Base-by-base conservation (phyloP, 2,329 filamentous ascomycete genomes). In the Thielaviopsis cerberus region DNA sequence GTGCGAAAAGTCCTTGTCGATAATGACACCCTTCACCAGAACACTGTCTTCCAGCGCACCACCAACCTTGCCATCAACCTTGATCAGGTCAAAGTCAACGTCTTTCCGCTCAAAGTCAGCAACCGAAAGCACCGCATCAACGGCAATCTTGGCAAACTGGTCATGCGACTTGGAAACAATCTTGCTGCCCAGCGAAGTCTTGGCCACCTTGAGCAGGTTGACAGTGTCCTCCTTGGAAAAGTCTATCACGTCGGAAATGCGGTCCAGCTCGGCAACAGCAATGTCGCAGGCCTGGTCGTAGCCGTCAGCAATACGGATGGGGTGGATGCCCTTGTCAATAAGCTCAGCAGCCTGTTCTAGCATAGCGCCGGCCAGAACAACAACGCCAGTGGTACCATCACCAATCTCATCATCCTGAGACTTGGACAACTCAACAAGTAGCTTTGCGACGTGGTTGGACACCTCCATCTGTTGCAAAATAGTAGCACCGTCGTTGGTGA, bases 1-100 rank as follows among this genome's bases (percentile, higher is more conserved):
- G 71, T 98, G 92, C 37, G 92, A 97, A 72, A 98, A 98, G 74
- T 98, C 94, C 77, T 98, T 98, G 80, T 98, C 92, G 70, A 98
- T 81, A 70, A 98, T 94, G 64, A 98, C 92, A 70, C 92, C 92
- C 75, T 97, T 94, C 65, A 98, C 91, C 51, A 98, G 82, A 27
- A 97, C 74, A 5, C 90, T 87, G 71, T 98, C 92, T 72, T 97
- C 91, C 20, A 98, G 79, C 26, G 91, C 74, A 61, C 94, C 92
- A 65, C 92, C 92, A 37, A 97, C 89, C 77, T 98, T 98, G 66
- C 92, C 91, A 67, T 98, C 92, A 55, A 98, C 91, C 79, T 98
- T 98, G 76, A 98, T 98, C 65, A 98, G 75, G 74, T 98, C 92
- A 68, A 98, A 98, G 69, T 98, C 90, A 61, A 98, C 94, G 67